Base-by-base conservation (phyloP, 257 asterid species). In the Ilex aquifolium region DNA sequence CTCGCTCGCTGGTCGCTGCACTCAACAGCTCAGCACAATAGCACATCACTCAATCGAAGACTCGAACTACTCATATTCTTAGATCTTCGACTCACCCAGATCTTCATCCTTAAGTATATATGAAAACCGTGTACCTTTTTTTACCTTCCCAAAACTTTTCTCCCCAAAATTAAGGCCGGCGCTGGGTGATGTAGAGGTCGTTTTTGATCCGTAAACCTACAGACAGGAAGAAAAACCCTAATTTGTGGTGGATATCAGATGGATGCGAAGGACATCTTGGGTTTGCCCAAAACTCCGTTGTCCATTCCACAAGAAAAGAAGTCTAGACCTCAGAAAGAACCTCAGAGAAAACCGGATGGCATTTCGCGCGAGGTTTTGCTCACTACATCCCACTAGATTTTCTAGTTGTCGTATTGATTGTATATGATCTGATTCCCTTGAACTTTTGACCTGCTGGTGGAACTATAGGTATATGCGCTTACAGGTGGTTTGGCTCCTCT, bases 321-420 rank as follows among this genome's bases (percentile, higher is more conserved):
- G 69, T 69, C 96, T 50, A 85, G 79, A 72, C 87, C 97, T 67
- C 95, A 88, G 15, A 93, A 87, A 77, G 99, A 93, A 71, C 82
- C 97, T 76, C 99, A 93, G 69, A 80, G 95, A 69, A 93, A 93
- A 76, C 99, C 97, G 32, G 99, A 93, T 75, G 99, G 99, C 65
- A 84, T 93, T 72, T 93, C 99, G 17, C 87, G 99, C 57, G 99
- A 89, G 91, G 97, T 42, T 14, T 15, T 29, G 14, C 57, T 15
- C 30, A 15, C 42, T 14, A 6, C 31, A 6, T 59, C 52, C 62
- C 13, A 10, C 55, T 10, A 44, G 11, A 6, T 11, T 44, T 44
- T 29, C 7, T 53, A 60, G 27, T 21, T 50, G 0, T 21, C 4
- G 1, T 65, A 31, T 32, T 14, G 54, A 55, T 17, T 11, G 17